Percentiles rank a stretch among this genome's conserved stretches.
phyloP scores from a whole-genome alignment of 306 rosid genomes.

The Mucuna pruriens region DNA sequence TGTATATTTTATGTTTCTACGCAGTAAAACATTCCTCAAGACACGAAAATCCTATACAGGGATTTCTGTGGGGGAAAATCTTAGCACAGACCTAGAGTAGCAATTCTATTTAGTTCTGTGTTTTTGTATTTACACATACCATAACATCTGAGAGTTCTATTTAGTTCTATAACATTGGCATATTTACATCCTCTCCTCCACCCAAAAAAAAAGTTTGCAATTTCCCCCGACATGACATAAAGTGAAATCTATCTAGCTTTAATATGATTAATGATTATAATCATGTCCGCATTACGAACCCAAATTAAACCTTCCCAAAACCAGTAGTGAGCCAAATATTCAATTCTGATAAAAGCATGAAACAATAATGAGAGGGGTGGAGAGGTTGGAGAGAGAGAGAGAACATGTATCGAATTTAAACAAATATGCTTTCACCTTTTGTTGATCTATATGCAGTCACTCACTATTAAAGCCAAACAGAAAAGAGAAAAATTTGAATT shows the following conservation, averaged over 20 bases:
- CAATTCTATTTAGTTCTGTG: background rate
- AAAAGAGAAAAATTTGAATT: slow-evolving; percentile 13
- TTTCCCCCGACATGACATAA: slow-evolving; percentile 2
- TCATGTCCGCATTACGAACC: slow-evolving; percentile 30
- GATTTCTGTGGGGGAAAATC: background rate
- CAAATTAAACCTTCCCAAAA: slow-evolving; percentile 35
- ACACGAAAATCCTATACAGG: background rate
- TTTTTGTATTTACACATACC: background rate
- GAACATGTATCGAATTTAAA: slow-evolving; percentile 33
- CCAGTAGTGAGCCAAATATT: slow-evolving; percentile 31
- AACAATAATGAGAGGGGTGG: slow-evolving; percentile 42
- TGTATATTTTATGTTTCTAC: background rate
- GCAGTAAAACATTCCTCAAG: background rate
- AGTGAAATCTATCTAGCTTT: slow-evolving; percentile 18
- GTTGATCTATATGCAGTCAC: slow-evolving; percentile 11
- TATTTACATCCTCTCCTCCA: background rate
- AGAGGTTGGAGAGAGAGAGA: slow-evolving; percentile 39
- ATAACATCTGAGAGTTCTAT: background rate
- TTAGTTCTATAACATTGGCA: slow-evolving; percentile 1
- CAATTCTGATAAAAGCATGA: slow-evolving; percentile 44
- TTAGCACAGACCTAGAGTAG: background rate
- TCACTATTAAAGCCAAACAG: slow-evolving; percentile 27
- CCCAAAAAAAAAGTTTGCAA: background rate
- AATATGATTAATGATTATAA: slow-evolving; percentile 29
- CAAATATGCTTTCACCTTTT: slow-evolving; percentile 34